Percentiles rank a stretch among this genome's conserved stretches.
Conservation (phyloP, 140 eudicot genomes). For the Flaveria floridana region DNA sequence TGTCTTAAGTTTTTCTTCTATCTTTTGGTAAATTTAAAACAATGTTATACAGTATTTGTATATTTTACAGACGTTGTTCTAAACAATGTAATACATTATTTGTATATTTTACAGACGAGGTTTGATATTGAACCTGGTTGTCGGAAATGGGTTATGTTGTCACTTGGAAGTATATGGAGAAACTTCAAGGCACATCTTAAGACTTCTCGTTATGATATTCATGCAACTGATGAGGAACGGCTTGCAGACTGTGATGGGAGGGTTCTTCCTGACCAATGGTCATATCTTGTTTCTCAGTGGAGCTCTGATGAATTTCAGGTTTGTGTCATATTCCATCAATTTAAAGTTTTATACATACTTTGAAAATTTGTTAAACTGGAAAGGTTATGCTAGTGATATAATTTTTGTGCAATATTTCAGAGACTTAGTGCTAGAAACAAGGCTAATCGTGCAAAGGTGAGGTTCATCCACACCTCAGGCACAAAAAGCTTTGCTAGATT, state of each 20-base stretch:
- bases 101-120: conserved; percentile 40
- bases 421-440: conserved; percentile 48
- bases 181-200: conserved; percentile 47
- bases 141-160: conserved; percentile 50
- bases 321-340: not conserved
- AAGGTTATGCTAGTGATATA: not conserved
- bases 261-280: conserved; percentile 71
- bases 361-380: not conserved
- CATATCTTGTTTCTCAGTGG: conserved; percentile 50
- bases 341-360: not conserved
- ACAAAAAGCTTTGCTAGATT: conserved; percentile 55
- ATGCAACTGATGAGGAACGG: conserved; percentile 55
- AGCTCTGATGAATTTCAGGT: conserved; percentile 51
- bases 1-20: not conserved
- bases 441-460: conserved; percentile 43
- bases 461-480: conserved; percentile 47
- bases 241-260: conserved; percentile 64
- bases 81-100: conserved; percentile 5
- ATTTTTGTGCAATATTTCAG: conserved; percentile 29
- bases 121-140: conserved; percentile 51
- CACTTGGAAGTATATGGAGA: conserved; percentile 59
- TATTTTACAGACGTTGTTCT: conserved; percentile 25
- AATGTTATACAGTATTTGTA: not conserved
- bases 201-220: conserved; percentile 40
- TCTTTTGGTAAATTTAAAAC: not conserved